Conservation (phyloP, 2,329 filamentous ascomycete species). For the Trichoderma atroviride region DNA sequence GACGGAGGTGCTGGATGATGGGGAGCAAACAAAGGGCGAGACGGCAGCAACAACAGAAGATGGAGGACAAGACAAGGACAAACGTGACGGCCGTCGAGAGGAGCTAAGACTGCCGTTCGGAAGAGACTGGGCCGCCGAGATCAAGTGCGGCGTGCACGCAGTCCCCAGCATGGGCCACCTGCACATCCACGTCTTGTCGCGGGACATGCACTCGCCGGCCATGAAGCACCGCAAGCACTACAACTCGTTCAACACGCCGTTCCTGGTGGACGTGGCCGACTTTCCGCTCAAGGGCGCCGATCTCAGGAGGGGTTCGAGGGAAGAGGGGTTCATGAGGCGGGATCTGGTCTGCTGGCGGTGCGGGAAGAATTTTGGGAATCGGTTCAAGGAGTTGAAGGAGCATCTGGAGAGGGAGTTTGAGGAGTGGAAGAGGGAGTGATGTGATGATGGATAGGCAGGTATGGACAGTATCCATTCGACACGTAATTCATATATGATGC, state of each 20-base stretch:
- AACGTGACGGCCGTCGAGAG: neutral
- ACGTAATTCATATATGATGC: too few relatives aligned
- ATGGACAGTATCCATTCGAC: neutral
- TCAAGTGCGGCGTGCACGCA: conserved; percentile 80
- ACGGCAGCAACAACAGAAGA: conserved; percentile 31
- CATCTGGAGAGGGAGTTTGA: conserved; percentile 78
- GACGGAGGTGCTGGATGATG: conserved; percentile 42
- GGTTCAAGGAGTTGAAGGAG: conserved; percentile 71
- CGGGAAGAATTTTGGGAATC: conserved; percentile 70
- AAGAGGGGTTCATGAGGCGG: conserved; percentile 61
- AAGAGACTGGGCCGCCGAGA: conserved; percentile 75
- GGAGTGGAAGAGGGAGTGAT: conserved; percentile 68
- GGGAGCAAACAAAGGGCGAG: conserved; percentile 1
- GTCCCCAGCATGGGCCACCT: conserved; percentile 90
- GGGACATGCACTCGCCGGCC: conserved; percentile 72
- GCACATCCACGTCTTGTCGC: conserved; percentile 84
- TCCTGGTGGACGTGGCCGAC: conserved; percentile 76
- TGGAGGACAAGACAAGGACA: neutral
- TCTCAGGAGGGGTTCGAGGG: conserved; percentile 57
- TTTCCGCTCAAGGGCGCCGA: conserved; percentile 75
- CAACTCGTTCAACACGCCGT: conserved; percentile 84
- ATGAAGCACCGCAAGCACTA: conserved; percentile 87
- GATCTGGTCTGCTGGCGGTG: conserved; percentile 87
- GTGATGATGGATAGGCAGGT: neutral
- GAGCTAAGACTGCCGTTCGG: conserved; percentile 63